Evolutionary conservation across 306 rosid species (phyloP), one percentile per base, ranked within the genome.

Genomic region (Oxytropis ochrocephala): DNA sequence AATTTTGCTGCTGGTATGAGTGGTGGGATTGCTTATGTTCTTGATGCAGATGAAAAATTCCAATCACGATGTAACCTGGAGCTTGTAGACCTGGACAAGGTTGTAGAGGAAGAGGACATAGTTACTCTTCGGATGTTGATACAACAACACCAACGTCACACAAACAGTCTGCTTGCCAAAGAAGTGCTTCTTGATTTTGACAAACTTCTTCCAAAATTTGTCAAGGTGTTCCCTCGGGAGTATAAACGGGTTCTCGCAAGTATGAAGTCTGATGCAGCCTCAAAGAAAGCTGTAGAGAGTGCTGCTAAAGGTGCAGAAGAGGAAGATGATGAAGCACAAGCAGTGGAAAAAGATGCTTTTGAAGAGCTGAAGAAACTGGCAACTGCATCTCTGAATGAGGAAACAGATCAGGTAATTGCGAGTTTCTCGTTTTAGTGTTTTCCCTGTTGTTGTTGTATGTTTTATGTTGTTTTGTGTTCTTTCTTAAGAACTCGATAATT

Each of bases 1-100:
- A 95, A 95, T 74, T 95, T 95, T 72, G 99, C 99, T 12, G 99
- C 99, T 7, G 99, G 99, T 49, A 95, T 95, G 99, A 95, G 99
- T 73, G 99, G 99, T 63, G 99, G 99, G 80, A 42, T 89, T 46
- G 97, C 99, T 73, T 95, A 84, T 69, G 88, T 95, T 76, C 89
- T 91, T 72, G 96, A 95, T 57, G 18, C 78, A 36, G 95, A 89
- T 68, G 89, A 89, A 27, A 78, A 83, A 52, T 95, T 95, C 80
- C 71, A 54, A 50, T 74, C 92, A 29, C 80, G 96, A 30, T 91
- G 99, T 83, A 95, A 95, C 83, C 78, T 29, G 9, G 99, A 95
- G 83, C 97, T 95, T 69, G 96, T 91, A 33, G 97, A 95, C 80
- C 87, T 95, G 43, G 99, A 95, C 19, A 85, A 73, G 78, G 92